Percentiles rank a stretch among this genome's conserved stretches.
phyloP scores from a whole-genome alignment of 2,329 filamentous ascomycete species.

The Fusarium equiseti region DNA sequence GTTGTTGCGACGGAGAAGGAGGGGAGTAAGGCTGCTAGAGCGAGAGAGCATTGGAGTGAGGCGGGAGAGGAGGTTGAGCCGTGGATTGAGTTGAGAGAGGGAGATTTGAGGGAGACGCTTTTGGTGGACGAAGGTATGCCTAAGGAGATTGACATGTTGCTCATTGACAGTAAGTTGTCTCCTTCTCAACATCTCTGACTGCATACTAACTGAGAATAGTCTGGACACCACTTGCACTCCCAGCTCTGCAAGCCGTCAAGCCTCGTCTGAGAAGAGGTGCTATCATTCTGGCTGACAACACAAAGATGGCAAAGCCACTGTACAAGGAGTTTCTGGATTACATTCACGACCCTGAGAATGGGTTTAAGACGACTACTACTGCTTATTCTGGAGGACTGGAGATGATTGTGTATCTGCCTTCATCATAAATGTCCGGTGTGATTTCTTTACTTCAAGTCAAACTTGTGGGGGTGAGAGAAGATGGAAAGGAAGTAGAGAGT shows the following conservation, averaged over 20 bases:
- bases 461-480: fast-evolving
- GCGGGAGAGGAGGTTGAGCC: constrained; percentile 63
- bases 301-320: constrained; percentile 51
- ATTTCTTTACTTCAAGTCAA: neutral
- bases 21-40: constrained; percentile 62
- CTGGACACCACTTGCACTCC: constrained; percentile 67
- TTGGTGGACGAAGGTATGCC: constrained; percentile 56
- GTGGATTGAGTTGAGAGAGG: constrained; percentile 68
- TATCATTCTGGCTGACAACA: constrained; percentile 65
- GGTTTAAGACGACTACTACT: constrained; percentile 59
- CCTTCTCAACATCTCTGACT: fast-evolving
- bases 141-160: constrained; percentile 64
- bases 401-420: constrained; percentile 46
- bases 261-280: constrained; percentile 61
- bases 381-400: constrained; percentile 51
- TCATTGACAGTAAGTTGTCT: constrained; percentile 70
- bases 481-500: neutral
- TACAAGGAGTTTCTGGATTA: constrained; percentile 64
- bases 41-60: constrained; percentile 66
- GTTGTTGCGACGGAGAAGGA: constrained; percentile 74
- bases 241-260: constrained; percentile 62
- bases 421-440: neutral
- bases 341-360: constrained; percentile 58
- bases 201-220: constrained; percentile 53
- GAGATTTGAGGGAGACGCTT: constrained; percentile 67